Evolutionary conservation across 768 basidiomycete species (phyloP), one percentile per base, ranked within the genome.

Genomic region (Termitomyces sp.): DNA sequence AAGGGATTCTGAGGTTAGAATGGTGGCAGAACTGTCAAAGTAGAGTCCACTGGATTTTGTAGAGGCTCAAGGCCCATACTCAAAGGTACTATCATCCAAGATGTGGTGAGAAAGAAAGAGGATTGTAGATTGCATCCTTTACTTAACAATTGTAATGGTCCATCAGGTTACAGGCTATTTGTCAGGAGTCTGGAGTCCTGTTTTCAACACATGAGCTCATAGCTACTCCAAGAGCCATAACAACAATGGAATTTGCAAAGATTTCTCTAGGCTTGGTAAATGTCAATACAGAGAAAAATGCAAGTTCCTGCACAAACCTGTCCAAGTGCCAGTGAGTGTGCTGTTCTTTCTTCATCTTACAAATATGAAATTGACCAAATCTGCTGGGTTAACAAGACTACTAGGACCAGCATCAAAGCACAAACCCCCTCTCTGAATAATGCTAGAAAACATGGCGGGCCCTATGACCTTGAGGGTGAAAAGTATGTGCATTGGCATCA

Each of bases 221-320:
- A n/a, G n/a, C n/a, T n/a, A n/a, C n/a, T 4, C 25, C 3, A 12
- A 51, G 25, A 19, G n/a, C 27, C 25, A 12, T 6, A 27, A 44
- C 25, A 5, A 23, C 34, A 23, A 37, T 10, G 9, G 11, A 7
- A 25, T 49, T 5, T 57, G 56, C 34, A 42, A 49, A 38, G 56
- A 43, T 0, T 59, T 59, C 17, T 25, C 27, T 11, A 45, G 3
- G 31, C 8, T 12, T 32, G 54, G 48, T 14, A 44, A 42, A 43
- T 59, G 58, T 45, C 46, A 25, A 1, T 44, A 49, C 25, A 54
- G 54, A 41, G 54, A 55, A 19, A 48, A 40, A 38, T 59, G 58
- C 58, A 59, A 43, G 48, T 56, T 25, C 16, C 29, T 14, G 25
- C 58, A 59, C 40, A 11, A 34, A 19, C 4, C 4, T 5, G 19